phyloP scores from a whole-genome alignment of 2,329 filamentous ascomycete species.

The Ascochyta koolunga region DNA sequence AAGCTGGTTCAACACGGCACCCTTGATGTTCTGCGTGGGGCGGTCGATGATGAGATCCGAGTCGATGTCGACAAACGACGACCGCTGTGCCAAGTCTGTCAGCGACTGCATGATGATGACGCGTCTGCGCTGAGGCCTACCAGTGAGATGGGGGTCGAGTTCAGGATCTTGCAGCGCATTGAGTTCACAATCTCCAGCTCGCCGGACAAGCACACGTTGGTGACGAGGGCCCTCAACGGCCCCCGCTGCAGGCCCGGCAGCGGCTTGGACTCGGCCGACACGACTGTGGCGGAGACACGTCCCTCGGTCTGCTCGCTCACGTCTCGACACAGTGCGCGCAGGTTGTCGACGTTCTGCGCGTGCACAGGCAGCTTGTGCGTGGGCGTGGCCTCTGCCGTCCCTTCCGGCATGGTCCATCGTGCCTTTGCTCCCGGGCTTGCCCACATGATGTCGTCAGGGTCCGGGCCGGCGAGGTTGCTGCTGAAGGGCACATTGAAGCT shows the following conservation, averaged over 20 bases:
- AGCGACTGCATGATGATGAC: slow-evolving; percentile 27
- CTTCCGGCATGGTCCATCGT: slow-evolving; percentile 91
- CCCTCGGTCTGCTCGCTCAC: slow-evolving; percentile 70
- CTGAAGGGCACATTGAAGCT: slow-evolving; percentile 98
- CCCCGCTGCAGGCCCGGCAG: slow-evolving; percentile 59
- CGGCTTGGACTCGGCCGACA: slow-evolving; percentile 76
- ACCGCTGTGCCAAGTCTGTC: slow-evolving; percentile 66
- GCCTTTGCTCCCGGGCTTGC: slow-evolving; percentile 86
- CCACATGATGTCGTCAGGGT: slow-evolving; percentile 93
- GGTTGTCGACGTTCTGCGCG: slow-evolving; percentile 78
- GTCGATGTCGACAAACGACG: slow-evolving; percentile 91
- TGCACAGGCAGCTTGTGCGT: slow-evolving; percentile 93
- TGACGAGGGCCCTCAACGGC: slow-evolving; percentile 61
- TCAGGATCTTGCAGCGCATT: slow-evolving; percentile 86
- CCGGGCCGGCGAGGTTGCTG: slow-evolving; percentile 87
- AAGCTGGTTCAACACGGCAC: slow-evolving; percentile 79
- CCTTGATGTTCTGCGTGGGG: slow-evolving; percentile 69
- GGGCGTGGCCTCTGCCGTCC: slow-evolving; percentile 80
- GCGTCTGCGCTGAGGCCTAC: slow-evolving; percentile 60
- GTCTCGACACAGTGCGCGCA: slow-evolving; percentile 80
- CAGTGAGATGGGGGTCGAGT: slow-evolving; percentile 89
- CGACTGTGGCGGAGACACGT: slow-evolving; percentile 80
- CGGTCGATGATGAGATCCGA: slow-evolving; percentile 87
- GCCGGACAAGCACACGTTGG: slow-evolving; percentile 90
- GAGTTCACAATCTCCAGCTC: slow-evolving; percentile 86